Base-by-base conservation (phyloP, 2,329 filamentous ascomycete species). In the Pestalotiopsis sp. region DNA sequence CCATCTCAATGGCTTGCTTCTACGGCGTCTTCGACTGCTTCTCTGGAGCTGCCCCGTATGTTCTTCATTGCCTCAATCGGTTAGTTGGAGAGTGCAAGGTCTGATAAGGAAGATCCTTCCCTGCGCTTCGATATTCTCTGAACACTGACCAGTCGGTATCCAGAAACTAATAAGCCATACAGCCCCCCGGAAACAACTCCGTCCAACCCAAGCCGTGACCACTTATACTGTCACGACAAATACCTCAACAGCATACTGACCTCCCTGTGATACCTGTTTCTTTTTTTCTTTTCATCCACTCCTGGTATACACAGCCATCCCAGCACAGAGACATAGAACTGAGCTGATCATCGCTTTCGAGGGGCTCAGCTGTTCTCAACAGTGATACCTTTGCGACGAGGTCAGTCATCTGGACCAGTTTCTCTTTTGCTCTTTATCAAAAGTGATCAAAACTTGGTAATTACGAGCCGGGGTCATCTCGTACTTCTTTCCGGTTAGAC, bases 291-390 rank as follows among this genome's bases (percentile, higher is more conserved):
- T n/a, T 27, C 57, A 12, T 36, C 25, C 31, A 12, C 14, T 59
- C 57, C n/a, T 36, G 13, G 57, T 13, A 14, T 27, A n/a, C 45
- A 52, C 14, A n/a, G 20, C 20, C 45, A n/a, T n/a, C 49, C 49
- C 23, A 27, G 27, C 25, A 41, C 31, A 41, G 27, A 63, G 60
- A 20, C 60, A 39, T 63, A 17, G 12, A 41, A 39, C 60, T 13
- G 31, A 63, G 69, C 69, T n/a, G 45, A n/a, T 20, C 20, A 20
- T 52, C 45, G 20, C 14, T 72, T 71, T 72, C 68, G 68, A 73
- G 45, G 17, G 20, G 45, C 17, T n/a, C 45, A 52, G 20, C 14
- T 20, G 17, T 52, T 52, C 17, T 52, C 45, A 9, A 52, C 14
- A 23, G 45, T 52, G 45, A 52, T n/a, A 52, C 45, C n/a, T n/a